Conservation (phyloP, 805 yeast genomes). For the Myxozyma geophila region DNA sequence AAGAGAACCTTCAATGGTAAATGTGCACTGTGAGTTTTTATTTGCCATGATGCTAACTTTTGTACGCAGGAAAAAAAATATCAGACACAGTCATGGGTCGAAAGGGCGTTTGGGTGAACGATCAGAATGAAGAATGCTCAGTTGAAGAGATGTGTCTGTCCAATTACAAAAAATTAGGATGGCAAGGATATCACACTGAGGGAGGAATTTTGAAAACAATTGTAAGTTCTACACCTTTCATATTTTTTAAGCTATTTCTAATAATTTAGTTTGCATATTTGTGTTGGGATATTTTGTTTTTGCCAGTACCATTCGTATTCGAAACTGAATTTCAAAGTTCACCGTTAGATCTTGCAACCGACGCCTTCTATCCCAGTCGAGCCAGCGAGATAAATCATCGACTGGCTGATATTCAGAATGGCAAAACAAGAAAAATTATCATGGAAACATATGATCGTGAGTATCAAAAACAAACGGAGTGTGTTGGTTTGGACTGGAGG, state of each 20-base stretch:
- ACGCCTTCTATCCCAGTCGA: constrained; percentile 37
- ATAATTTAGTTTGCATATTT: constrained; percentile 43
- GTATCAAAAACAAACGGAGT: constrained; percentile 32
- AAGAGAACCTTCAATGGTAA: constrained; percentile 25
- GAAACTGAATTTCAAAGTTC: constrained; percentile 44
- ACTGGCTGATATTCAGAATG: constrained; percentile 32
- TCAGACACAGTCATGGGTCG: constrained; percentile 26
- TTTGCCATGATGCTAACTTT: background rate
- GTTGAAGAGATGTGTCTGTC: constrained; percentile 46
- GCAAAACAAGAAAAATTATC: constrained; percentile 9
- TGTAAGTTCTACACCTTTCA: constrained; percentile 10
- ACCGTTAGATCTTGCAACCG: constrained; percentile 43
- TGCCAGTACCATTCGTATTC: constrained; percentile 39
- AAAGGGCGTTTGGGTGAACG: constrained; percentile 27
- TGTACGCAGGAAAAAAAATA: constrained; percentile 4
- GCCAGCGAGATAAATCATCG: constrained; percentile 39
- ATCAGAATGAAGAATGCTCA: constrained; percentile 27
- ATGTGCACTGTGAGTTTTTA: background rate
- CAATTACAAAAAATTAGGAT: constrained; percentile 42
- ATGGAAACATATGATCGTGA: constrained; percentile 30
- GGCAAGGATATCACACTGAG: constrained; percentile 47
- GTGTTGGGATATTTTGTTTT: constrained; percentile 39
- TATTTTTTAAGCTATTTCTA: background rate
- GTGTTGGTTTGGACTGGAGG: constrained; percentile 45
- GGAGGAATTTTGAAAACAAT: constrained; percentile 43